Evolutionary conservation across 805 yeast genomes (phyloP).

Genomic region (Cyberlindnera xishuangbannaensis): DNA sequence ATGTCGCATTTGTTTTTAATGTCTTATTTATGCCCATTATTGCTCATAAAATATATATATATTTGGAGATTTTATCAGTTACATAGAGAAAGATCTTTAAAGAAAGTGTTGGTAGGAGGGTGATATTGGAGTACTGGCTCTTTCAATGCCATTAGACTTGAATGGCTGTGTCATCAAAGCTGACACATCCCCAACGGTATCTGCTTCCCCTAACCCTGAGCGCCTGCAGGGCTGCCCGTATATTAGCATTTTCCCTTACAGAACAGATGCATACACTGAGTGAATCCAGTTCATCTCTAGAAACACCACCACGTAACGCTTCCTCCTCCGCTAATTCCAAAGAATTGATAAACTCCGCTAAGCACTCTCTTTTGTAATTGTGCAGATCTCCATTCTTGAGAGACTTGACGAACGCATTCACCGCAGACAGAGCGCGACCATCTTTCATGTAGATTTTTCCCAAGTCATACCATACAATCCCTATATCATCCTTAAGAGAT

Average conservation of each 20-base stretch:
- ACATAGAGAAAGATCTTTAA: too few species aligned
- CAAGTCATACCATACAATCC: conserved; percentile 34
- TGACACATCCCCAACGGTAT: too few species aligned
- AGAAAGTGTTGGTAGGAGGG: too few species aligned
- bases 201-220: too few species aligned
- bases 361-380: conserved; percentile 10
- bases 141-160: too few species aligned
- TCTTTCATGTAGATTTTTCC: conserved; percentile 31
- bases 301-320: conserved; percentile 13
- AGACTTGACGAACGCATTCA: conserved; percentile 32
- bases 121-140: too few species aligned
- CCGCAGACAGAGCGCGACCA: conserved; percentile 31
- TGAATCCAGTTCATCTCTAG: conserved; percentile 7
- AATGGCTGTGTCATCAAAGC: too few species aligned
- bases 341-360: conserved; percentile 13
- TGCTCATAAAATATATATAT: too few species aligned
- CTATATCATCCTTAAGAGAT: conserved; percentile 28
- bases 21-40: too few species aligned
- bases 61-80: too few species aligned
- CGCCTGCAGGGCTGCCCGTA: too few species aligned
- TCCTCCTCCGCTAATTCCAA: conserved; percentile 15
- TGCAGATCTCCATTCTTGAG: conserved; percentile 19
- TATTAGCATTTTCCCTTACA: conserved; percentile 4
- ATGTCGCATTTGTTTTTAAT: too few species aligned
- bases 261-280: conserved; percentile 5